Evolutionary conservation across 2,329 filamentous ascomycete species (phyloP), one percentile per base, ranked within the genome.

Genomic region (Cadophora malorum): DNA sequence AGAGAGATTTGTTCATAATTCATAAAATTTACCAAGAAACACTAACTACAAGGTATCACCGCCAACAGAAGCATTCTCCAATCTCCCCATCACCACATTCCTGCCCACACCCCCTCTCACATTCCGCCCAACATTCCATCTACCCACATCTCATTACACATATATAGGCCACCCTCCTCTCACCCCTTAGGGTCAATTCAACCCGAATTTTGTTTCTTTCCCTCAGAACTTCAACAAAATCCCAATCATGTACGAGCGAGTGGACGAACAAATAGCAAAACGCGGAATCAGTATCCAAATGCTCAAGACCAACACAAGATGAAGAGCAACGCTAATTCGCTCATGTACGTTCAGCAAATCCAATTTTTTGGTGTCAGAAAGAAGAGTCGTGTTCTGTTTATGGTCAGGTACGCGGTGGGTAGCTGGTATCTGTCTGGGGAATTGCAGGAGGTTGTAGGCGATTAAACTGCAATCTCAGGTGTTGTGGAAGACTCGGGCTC

Each of bases 21-120:
- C 28, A 28, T 28, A 3, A 28, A 28, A 3, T 28, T 28, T 28
- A 28, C 28, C 3, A 28, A 19, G 41, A 45, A 16, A 38, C 23
- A 59, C 56, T 59, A 59, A 28, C n/a, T 59, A 59, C 33, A 59
- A 59, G 56, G 56, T 59, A 59, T 59, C 56, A 59, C 21, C 56
- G 56, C 56, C 35, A 59, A 28, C 14, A 59, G 21, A 59, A n/a
- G n/a, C n/a, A n/a, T n/a, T n/a, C n/a, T n/a, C n/a, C n/a, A n/a
- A n/a, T n/a, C n/a, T n/a, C n/a, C n/a, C n/a, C n/a, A n/a, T n/a
- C n/a, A n/a, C n/a, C 33, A 4, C 53, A 21, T 33, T 38, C n/a
- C 31, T 1, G 9, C 28, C 38, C 35, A 58, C 35, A 35, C 38
- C 12, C 19, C n/a, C 10, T 8, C 4, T 55, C 8, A 23, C n/a